Conservation (phyloP, 352 stramenopile genomes). For the Albugo laibachii region DNA sequence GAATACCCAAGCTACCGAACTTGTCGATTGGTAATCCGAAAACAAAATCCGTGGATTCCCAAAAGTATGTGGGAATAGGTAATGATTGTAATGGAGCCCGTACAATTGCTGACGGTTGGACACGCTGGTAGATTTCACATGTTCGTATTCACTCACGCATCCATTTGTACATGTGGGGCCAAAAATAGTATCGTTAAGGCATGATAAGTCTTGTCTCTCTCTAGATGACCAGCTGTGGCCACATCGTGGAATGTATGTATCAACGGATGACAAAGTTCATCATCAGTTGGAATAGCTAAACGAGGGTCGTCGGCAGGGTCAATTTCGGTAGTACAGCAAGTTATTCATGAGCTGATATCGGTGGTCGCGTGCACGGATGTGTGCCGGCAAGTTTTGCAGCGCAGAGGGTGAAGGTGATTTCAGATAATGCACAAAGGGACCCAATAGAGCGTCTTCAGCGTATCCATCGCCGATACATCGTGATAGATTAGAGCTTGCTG, state of each 20-base stretch:
- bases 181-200: neutral
- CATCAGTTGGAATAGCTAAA: too few species aligned
- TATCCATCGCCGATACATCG: too few species aligned
- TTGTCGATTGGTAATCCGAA: neutral
- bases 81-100: neutral
- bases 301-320: neutral
- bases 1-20: neutral
- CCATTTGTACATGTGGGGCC: neutral
- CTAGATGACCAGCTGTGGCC: constrained; percentile 1
- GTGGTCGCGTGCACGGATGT: neutral
- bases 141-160: neutral
- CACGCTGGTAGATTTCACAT: neutral
- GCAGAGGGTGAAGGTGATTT: neutral
- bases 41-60: constrained; percentile 3
- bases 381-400: too few species aligned
- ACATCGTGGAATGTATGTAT: too few species aligned
- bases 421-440: too few species aligned
- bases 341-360: neutral
- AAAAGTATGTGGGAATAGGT: neutral
- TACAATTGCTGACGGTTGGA: neutral
- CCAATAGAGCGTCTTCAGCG: neutral
- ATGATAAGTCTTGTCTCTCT: neutral
- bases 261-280: neutral
- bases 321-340: neutral
- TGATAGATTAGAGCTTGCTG: neutral